phyloP scores from a whole-genome alignment of 495 filamentous ascomycete genomes.

The Annulohypoxylon stygium region DNA sequence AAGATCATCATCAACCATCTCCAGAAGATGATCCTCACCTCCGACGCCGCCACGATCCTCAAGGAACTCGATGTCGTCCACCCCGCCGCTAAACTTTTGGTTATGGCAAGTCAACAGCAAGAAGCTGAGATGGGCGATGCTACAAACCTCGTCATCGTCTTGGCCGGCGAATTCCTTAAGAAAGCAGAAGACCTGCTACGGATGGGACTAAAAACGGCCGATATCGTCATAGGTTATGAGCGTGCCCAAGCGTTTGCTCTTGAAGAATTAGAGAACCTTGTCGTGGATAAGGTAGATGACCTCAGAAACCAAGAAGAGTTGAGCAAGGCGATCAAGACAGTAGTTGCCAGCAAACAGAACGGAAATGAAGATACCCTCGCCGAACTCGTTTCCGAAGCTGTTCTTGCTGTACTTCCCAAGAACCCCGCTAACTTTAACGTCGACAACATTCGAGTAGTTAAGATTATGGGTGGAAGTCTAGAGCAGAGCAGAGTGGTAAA shows the following conservation, averaged over 20 bases:
- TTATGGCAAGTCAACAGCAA: constrained; percentile 99
- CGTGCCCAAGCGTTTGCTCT: constrained; percentile 90
- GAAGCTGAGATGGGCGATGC: constrained; percentile 99
- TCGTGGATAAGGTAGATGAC: constrained; percentile 90
- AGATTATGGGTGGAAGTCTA: constrained; percentile 98
- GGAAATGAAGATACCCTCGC: constrained; percentile 91
- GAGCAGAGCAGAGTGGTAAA: constrained; percentile 94
- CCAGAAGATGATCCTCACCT: constrained; percentile 99
- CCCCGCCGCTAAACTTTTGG: constrained; percentile 96
- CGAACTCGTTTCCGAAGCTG: constrained; percentile 88
- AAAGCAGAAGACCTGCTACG: constrained; percentile 96
- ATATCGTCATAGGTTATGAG: constrained; percentile 96
- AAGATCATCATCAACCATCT: constrained; percentile 99
- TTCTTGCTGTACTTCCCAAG: constrained; percentile 94
- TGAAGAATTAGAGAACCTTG: constrained; percentile 86
- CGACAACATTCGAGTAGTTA: constrained; percentile 98
- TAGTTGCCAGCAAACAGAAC: constrained; percentile 95
- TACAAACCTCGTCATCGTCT: constrained; percentile 95
- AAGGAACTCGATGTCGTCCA: constrained; percentile 98
- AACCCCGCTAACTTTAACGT: constrained; percentile 99
- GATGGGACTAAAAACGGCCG: constrained; percentile 95
- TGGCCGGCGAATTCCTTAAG: constrained; percentile 95
- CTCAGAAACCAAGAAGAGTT: constrained; percentile 82
- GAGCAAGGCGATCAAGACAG: constrained; percentile 94
- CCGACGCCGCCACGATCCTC: constrained; percentile 96